phyloP scores from a whole-genome alignment of 768 basidiomycete species.

The Leccinum broughii region DNA sequence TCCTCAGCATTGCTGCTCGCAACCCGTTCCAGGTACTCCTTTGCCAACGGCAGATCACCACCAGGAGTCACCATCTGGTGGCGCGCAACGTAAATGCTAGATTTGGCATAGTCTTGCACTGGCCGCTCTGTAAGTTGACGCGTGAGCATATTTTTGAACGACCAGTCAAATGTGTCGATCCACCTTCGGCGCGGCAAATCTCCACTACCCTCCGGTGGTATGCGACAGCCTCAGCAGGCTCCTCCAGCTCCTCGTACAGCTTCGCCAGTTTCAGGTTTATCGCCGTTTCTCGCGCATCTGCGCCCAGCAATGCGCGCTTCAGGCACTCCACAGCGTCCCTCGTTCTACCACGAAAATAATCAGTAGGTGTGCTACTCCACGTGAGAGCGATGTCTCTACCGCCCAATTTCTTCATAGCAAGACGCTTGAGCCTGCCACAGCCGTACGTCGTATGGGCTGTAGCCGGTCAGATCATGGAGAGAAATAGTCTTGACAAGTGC shows the following conservation, averaged over 20 bases:
- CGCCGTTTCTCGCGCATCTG: constrained; percentile 72
- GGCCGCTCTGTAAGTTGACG: constrained; percentile 49
- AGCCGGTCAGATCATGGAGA: constrained; percentile 3
- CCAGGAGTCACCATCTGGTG: constrained; percentile 65
- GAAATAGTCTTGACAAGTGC: constrained; percentile 9
- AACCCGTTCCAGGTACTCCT: constrained; percentile 70
- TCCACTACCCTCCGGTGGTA: constrained; percentile 83
- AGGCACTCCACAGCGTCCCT: constrained; percentile 91
- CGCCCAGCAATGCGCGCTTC: constrained; percentile 83
- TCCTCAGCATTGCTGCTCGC: constrained; percentile 82
- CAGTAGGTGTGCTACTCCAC: neutral
- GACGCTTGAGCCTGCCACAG: constrained; percentile 95
- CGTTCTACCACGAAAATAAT: constrained; percentile 45
- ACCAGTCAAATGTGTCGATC: constrained; percentile 7
- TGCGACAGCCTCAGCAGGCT: constrained; percentile 65
- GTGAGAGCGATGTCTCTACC: constrained; percentile 44
- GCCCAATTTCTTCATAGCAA: constrained; percentile 90
- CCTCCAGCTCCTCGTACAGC: constrained; percentile 66
- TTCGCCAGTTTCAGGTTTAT: constrained; percentile 75
- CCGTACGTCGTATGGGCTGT: constrained; percentile 91
- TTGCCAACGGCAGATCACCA: constrained; percentile 69
- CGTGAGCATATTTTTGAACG: constrained; percentile 14
- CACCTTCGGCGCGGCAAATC: constrained; percentile 55
- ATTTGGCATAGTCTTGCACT: constrained; percentile 78
- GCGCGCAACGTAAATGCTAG: constrained; percentile 82